Conservation (phyloP, 2,329 filamentous ascomycete genomes). For the Phialophora verrucosa region DNA sequence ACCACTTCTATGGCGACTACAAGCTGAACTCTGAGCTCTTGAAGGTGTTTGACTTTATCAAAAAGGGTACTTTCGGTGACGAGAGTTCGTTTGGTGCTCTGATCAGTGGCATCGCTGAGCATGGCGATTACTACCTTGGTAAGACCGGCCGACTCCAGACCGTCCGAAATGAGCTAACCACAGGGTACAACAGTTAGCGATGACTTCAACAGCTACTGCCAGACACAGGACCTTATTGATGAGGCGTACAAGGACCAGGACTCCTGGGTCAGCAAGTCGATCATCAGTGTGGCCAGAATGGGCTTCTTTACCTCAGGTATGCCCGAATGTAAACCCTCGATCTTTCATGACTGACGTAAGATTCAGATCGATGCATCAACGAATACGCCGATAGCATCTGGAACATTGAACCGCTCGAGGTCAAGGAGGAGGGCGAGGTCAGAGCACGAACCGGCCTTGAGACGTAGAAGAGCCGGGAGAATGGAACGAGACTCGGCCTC, state of each 20-base stretch:
- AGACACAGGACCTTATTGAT: constrained; percentile 89
- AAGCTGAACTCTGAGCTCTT: constrained; percentile 75
- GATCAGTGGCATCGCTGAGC: constrained; percentile 82
- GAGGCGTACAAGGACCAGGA: constrained; percentile 91
- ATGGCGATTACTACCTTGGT: constrained; percentile 90
- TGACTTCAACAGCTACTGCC: constrained; percentile 93
- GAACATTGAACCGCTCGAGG: constrained; percentile 83
- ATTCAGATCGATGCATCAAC: constrained; percentile 81
- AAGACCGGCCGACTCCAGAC: constrained; percentile 6
- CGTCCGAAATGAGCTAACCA: not conserved
- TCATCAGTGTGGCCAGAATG: constrained; percentile 88
- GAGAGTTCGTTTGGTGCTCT: constrained; percentile 79
- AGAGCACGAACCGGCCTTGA: constrained; percentile 37
- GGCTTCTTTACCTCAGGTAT: constrained; percentile 83
- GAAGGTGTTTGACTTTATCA: constrained; percentile 83
- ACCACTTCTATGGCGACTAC: constrained; percentile 82
- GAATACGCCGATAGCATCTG: constrained; percentile 98
- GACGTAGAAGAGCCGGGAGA: constrained; percentile 20
- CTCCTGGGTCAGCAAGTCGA: constrained; percentile 88
- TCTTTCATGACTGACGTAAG: constrained; percentile 11
- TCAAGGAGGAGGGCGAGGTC: constrained; percentile 45
- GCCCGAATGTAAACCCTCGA: not conserved
- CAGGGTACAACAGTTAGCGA: constrained; percentile 71
- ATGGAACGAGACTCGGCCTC: not conserved
- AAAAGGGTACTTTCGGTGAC: constrained; percentile 79